Conservation (phyloP, 2,329 filamentous ascomycete genomes). For the Ceratocystis ficicola region DNA sequence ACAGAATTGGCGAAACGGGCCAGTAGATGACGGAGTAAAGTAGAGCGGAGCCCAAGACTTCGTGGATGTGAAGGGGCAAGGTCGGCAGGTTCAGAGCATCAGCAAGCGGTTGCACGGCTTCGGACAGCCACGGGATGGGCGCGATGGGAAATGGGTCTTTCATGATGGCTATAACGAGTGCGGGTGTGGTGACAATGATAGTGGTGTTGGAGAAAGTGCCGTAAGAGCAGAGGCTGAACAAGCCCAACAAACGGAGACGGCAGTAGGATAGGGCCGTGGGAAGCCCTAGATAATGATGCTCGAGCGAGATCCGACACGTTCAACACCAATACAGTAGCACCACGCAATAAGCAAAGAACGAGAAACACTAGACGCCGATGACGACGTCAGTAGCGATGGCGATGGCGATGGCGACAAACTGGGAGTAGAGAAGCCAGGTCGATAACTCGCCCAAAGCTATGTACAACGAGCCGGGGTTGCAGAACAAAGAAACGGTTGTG, state of each 20-base stretch:
- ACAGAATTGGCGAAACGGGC: conserved; percentile 55
- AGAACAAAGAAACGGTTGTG: neutral
- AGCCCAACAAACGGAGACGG: neutral
- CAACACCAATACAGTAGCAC: neutral
- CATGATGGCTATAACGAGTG: conserved; percentile 37
- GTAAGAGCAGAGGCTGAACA: neutral
- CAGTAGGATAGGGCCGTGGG: neutral
- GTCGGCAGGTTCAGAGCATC: conserved; percentile 50
- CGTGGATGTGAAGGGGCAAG: conserved; percentile 65
- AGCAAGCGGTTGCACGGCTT: conserved; percentile 51
- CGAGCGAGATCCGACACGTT: neutral
- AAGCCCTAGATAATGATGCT: neutral
- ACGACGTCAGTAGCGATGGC: neutral
- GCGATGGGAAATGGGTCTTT: conserved; percentile 59
- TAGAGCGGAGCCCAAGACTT: conserved; percentile 53
- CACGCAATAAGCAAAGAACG: neutral
- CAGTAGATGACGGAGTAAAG: conserved; percentile 58
- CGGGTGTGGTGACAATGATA: neutral
- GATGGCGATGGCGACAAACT: neutral
- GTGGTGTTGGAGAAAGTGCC: neutral
- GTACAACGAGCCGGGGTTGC: neutral
- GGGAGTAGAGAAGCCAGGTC: neutral
- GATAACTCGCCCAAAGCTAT: neutral
- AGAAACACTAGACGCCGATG: neutral
- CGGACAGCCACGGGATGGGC: conserved; percentile 45